Evolutionary conservation across 371 early-diverging fungal species (phyloP).

Genomic region (Circinella umbellata): DNA sequence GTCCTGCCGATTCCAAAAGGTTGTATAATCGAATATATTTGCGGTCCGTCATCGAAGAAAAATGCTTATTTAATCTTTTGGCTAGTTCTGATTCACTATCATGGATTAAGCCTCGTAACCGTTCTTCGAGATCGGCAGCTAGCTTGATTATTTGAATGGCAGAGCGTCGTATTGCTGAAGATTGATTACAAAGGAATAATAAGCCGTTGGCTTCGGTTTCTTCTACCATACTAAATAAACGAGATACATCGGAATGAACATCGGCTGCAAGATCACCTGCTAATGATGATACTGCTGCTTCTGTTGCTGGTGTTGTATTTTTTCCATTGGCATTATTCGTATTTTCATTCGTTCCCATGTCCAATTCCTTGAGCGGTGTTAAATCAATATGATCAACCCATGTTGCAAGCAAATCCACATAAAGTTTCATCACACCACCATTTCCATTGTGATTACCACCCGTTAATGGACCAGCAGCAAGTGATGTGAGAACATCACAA

Average conservation of each 20-base stretch:
- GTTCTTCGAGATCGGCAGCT: conserved; percentile 57
- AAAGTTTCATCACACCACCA: conserved; percentile 44
- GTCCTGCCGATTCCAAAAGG: conserved; percentile 49
- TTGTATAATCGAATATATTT: conserved; percentile 42
- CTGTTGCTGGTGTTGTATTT: neutral
- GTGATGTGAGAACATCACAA: conserved; percentile 54
- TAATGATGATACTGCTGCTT: too few species aligned
- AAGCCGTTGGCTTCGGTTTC: conserved; percentile 80
- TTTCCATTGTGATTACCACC: conserved; percentile 22
- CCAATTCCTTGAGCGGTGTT: conserved; percentile 21
- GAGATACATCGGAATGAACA: conserved; percentile 21
- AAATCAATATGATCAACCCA: conserved; percentile 48
- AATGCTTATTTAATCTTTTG: conserved; percentile 11
- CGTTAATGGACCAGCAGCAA: conserved; percentile 41
- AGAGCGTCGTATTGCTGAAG: conserved; percentile 58
- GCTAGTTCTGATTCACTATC: conserved; percentile 13
- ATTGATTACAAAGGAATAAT: conserved; percentile 72
- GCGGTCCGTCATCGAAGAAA: conserved; percentile 4
- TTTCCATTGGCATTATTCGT: too few species aligned
- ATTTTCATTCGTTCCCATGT: conserved; percentile 10
- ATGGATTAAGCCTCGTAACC: conserved; percentile 29
- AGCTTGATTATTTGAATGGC: conserved; percentile 65
- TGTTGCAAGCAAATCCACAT: conserved; percentile 43
- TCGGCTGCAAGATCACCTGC: conserved; percentile 16
- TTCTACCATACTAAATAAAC: conserved; percentile 60